Conservation (phyloP, 2,329 filamentous ascomycete genomes). For the Botrytis fabae region DNA sequence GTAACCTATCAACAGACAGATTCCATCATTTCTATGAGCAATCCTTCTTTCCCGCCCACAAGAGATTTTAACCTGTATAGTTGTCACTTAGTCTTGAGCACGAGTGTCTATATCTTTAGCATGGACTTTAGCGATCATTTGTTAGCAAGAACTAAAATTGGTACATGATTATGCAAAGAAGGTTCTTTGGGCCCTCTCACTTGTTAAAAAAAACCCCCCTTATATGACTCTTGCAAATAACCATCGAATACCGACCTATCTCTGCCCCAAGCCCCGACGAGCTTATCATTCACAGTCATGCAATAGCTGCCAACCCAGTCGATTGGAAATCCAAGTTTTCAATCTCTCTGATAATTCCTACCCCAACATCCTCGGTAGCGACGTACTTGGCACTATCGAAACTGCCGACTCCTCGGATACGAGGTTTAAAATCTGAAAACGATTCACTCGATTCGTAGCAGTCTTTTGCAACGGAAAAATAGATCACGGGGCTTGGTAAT, state of each 20-base stretch:
- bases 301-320: slow-evolving; percentile 43
- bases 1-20: background rate
- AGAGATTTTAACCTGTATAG: background rate
- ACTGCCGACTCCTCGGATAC: fast-evolving
- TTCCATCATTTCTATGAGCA: background rate
- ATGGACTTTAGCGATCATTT: background rate
- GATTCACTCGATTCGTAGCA: background rate
- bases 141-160: background rate
- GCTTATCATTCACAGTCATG: slow-evolving; percentile 40
- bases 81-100: background rate
- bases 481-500: background rate
- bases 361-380: slow-evolving; percentile 38
- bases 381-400: too few relatives aligned
- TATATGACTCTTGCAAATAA: background rate
- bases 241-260: slow-evolving; percentile 24
- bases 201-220: background rate
- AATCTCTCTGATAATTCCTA: slow-evolving; percentile 28
- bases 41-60: background rate
- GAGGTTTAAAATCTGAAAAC: background rate
- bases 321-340: slow-evolving; percentile 43
- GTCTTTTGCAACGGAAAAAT: background rate
- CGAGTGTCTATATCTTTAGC: background rate
- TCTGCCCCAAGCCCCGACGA: slow-evolving; percentile 36
- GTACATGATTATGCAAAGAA: background rate
- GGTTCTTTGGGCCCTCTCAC: background rate